These are phyloP conservation scores for Skeletonema potamos DNA, from an alignment of 108 stramenopile species.

Conservation along the genomic window DNA sequence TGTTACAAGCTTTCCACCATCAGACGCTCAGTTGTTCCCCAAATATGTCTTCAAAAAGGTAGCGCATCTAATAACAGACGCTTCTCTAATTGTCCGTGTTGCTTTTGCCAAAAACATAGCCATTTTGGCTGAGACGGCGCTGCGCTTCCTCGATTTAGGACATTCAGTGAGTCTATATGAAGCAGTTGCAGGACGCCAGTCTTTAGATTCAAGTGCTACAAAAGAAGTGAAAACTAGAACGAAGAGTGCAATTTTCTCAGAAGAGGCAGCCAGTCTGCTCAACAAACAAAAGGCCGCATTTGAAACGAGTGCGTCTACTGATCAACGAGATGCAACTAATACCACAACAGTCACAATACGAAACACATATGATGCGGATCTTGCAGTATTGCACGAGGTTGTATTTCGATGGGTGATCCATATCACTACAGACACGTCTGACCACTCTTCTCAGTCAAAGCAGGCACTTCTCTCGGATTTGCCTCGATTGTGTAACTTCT, in stretches of 20 bases:
- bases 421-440: slow-evolving; percentile 84
- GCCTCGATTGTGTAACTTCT: slow-evolving; percentile 88
- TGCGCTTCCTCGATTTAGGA: slow-evolving; percentile 88
- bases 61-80: slow-evolving; percentile 83
- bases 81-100: slow-evolving; percentile 77
- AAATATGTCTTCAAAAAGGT: slow-evolving; percentile 95
- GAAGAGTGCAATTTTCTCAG: slow-evolving; percentile 14
- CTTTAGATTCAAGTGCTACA: slow-evolving; percentile 9
- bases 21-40: slow-evolving; percentile 91
- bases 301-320: neutral
- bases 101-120: slow-evolving; percentile 87
- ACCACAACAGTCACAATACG: slow-evolving; percentile 45
- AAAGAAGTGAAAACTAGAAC: neutral
- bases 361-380: slow-evolving; percentile 78
- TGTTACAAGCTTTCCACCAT: slow-evolving; percentile 84
- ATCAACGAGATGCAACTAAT: neutral
- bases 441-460: slow-evolving; percentile 81
- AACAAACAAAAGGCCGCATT: slow-evolving; percentile 4
- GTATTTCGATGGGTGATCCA: slow-evolving; percentile 87
- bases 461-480: slow-evolving; percentile 83
- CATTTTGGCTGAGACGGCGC: slow-evolving; percentile 79
- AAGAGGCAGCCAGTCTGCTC: slow-evolving; percentile 38
- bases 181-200: slow-evolving; percentile 50
- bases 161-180: slow-evolving; percentile 83
- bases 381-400: slow-evolving; percentile 74